A percentile compares a stretch with the other conserved stretches of the same genome.
phyloP scores from a whole-genome alignment of 2,329 filamentous ascomycete species.

The Fusarium multiceps region DNA sequence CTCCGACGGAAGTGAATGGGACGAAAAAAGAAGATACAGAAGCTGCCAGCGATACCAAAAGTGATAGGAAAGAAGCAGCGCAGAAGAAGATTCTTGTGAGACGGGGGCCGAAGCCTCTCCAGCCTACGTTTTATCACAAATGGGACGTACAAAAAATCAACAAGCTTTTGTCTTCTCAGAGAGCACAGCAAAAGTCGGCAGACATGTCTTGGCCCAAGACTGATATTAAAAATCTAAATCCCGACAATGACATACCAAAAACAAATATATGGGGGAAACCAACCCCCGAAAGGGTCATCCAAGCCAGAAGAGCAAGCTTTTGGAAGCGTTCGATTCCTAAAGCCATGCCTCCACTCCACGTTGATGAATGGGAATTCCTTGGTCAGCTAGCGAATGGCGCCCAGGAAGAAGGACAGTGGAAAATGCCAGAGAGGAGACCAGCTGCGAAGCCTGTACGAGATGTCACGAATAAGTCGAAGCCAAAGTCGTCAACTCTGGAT shows the following conservation, averaged over 20 bases:
- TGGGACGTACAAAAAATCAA: constrained; percentile 62
- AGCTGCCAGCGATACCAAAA: background rate
- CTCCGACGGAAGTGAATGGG: background rate
- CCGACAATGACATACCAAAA: constrained; percentile 52
- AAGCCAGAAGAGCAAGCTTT: constrained; percentile 59
- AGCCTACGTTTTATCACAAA: constrained; percentile 56
- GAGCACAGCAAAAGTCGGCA: constrained; percentile 45
- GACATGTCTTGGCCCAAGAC: constrained; percentile 44
- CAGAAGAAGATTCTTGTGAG: background rate
- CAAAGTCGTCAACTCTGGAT: background rate
- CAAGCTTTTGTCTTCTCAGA: constrained; percentile 57
- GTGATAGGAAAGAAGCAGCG: background rate
- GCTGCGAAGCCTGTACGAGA: constrained; percentile 23
- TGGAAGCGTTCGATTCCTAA: constrained; percentile 60
- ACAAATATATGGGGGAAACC: constrained; percentile 63
- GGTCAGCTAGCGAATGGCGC: constrained; percentile 58
- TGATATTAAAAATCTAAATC: constrained; percentile 49
- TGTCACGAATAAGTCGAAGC: background rate
- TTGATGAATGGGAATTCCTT: constrained; percentile 67
- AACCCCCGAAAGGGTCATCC: constrained; percentile 52
- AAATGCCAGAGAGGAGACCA: constrained; percentile 50
- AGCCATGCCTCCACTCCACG: constrained; percentile 65
- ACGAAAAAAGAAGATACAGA: background rate
- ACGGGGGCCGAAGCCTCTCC: constrained; percentile 12
- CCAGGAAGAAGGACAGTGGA: constrained; percentile 52